These are phyloP conservation scores for Centrapalus pauciflorus DNA, from an alignment of 129 eudicot genomes.

Conservation along the genomic window DNA sequence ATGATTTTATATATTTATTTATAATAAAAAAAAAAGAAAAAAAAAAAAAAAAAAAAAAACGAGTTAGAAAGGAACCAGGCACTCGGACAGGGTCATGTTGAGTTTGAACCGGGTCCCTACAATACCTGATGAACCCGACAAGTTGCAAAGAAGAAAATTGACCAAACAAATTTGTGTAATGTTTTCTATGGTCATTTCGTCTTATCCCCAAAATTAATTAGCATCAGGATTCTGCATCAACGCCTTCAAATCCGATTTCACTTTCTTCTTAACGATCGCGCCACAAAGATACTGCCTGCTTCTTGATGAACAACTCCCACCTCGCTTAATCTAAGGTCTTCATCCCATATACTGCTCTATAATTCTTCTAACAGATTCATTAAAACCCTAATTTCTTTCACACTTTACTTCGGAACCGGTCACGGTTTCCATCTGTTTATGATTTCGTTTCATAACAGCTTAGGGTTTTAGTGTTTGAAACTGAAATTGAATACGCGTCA, in stretches of 20 bases:
- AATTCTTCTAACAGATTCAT: slow-evolving; percentile 1
- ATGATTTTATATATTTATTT: too few relatives aligned
- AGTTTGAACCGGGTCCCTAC: too few relatives aligned
- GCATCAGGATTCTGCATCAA: slow-evolving; percentile 12
- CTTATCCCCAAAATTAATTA: slow-evolving; percentile 25
- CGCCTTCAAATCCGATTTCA: slow-evolving; percentile 10
- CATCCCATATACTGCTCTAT: slow-evolving; percentile 8
- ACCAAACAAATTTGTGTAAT: slow-evolving; percentile 9
- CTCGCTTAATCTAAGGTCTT: slow-evolving; percentile 18
- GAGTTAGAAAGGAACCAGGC: too few relatives aligned
- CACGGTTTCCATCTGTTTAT: slow-evolving; percentile 16
- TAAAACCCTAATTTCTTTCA: slow-evolving; percentile 9
- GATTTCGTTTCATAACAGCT: neutral
- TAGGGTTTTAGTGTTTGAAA: neutral
- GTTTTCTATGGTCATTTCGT: too few relatives aligned
- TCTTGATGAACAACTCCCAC: slow-evolving; percentile 1
- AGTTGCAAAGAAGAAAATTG: neutral
- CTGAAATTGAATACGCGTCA: neutral
- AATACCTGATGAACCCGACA: too few relatives aligned
- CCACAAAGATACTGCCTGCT: neutral
- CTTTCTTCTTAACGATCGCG: neutral
- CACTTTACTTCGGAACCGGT: slow-evolving; percentile 4
- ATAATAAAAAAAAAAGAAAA: too few relatives aligned
- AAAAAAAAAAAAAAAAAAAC: too few relatives aligned
- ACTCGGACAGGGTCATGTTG: too few relatives aligned